Percentiles rank a stretch among this genome's conserved stretches.
Evolutionary conservation across 495 filamentous ascomycete species (phyloP).

Genomic region (Lasiosphaeriaceae sp.): DNA sequence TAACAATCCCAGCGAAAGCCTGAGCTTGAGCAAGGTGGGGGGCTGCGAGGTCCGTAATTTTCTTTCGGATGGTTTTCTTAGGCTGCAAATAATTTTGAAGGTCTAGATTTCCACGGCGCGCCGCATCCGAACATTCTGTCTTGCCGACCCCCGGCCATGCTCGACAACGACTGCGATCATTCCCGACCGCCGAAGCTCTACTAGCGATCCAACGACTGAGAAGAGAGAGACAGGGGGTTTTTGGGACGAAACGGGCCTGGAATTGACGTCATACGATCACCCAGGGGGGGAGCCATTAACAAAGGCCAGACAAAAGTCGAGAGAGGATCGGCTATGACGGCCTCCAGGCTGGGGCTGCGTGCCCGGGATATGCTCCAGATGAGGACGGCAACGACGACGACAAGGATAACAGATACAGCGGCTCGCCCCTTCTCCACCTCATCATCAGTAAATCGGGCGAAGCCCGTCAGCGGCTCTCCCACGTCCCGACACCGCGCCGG

Average conservation of each 20-base stretch:
- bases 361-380: conserved; percentile 6
- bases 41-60: too few relatives aligned
- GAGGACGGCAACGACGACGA: conserved; percentile 3
- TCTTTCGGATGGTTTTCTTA: too few relatives aligned
- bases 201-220: neutral
- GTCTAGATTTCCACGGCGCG: neutral
- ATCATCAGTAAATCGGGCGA: too few relatives aligned
- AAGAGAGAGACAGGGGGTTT: neutral
- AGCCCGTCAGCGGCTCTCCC: too few relatives aligned
- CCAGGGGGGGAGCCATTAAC: neutral
- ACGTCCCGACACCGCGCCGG: too few relatives aligned
- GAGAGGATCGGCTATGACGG: conserved; percentile 15
- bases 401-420: conserved; percentile 1
- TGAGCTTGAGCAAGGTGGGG: too few relatives aligned
- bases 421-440: conserved; percentile 3
- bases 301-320: neutral
- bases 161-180: neutral
- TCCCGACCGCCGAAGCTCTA: neutral
- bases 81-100: too few relatives aligned
- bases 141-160: neutral
- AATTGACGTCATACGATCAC: neutral
- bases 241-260: neutral
- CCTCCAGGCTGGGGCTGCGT: conserved; percentile 11
- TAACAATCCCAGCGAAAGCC: too few relatives aligned
- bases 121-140: neutral